A percentile compares a stretch with the other conserved stretches of the same genome.
Conservation (phyloP, 495 filamentous ascomycete species). For the Glutinoglossum americanum region DNA sequence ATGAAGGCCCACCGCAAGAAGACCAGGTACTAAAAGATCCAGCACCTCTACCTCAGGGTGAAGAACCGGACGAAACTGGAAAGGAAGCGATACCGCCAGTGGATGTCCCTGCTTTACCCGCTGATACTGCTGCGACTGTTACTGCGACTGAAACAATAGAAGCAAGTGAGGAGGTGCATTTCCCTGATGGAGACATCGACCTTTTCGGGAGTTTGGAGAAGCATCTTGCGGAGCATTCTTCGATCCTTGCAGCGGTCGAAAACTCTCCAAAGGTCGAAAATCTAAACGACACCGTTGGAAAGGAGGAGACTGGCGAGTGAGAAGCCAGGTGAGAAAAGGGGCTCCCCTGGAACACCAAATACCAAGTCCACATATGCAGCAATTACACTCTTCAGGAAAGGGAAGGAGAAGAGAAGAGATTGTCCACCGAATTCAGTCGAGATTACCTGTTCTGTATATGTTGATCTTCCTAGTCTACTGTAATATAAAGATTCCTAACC, state of each 20-base stretch:
- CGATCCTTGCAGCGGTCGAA: neutral
- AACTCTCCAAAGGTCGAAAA: neutral
- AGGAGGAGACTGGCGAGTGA: neutral
- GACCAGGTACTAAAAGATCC: neutral
- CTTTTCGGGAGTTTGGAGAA: constrained; percentile 21
- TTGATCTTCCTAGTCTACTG: too few species aligned
- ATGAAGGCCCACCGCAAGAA: neutral
- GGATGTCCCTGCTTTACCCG: neutral
- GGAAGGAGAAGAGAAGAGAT: too few species aligned
- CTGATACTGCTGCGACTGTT: neutral
- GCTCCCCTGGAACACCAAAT: too few species aligned
- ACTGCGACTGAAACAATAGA: neutral
- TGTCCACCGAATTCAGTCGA: too few species aligned
- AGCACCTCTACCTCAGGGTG: neutral
- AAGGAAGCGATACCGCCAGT: neutral
- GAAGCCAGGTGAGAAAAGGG: neutral
- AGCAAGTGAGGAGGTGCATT: constrained; percentile 3
- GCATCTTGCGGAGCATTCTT: constrained; percentile 9
- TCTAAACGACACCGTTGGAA: neutral
- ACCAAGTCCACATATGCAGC: too few species aligned
- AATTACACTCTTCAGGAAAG: too few species aligned
- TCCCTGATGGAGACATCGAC: constrained; percentile 19
- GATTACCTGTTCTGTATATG: too few species aligned
- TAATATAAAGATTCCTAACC: too few species aligned
- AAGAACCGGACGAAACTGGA: neutral